phyloP scores from a whole-genome alignment of 371 early-diverging fungal genomes.

The Funneliformis caledonium region DNA sequence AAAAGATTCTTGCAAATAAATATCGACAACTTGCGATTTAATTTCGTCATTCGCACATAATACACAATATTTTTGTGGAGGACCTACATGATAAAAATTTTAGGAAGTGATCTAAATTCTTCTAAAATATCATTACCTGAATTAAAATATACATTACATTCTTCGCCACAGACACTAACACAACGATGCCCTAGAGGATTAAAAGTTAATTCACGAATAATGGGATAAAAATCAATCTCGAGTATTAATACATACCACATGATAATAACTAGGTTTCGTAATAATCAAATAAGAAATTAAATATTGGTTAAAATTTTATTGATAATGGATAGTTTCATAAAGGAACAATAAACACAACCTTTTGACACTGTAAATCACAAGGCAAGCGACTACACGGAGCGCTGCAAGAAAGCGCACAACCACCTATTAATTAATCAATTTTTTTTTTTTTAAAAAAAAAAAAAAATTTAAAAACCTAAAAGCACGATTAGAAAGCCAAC shows the following conservation, averaged over 20 bases:
- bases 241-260: neutral
- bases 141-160: slow-evolving; percentile 52
- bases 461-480: neutral
- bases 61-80: slow-evolving; percentile 51
- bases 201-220: neutral
- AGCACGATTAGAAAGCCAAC: neutral
- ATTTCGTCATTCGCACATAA: slow-evolving; percentile 31
- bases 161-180: slow-evolving; percentile 28
- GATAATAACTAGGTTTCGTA: slow-evolving; percentile 48
- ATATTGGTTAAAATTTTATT: neutral
- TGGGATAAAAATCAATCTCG: neutral
- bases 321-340: neutral
- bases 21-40: slow-evolving; percentile 44
- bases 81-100: slow-evolving; percentile 44
- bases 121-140: neutral
- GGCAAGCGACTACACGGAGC: slow-evolving; percentile 60
- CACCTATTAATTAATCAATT: slow-evolving; percentile 19
- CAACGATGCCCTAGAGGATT: neutral
- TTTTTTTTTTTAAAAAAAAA: neutral
- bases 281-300: slow-evolving; percentile 46
- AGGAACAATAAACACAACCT: slow-evolving; percentile 40
- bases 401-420: slow-evolving; percentile 39
- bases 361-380: slow-evolving; percentile 54
- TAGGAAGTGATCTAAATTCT: neutral
- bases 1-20: slow-evolving; percentile 45